These are phyloP conservation scores for Phytopythium sindhum DNA, from an alignment of 352 stramenopile species.

Conservation along the genomic window DNA sequence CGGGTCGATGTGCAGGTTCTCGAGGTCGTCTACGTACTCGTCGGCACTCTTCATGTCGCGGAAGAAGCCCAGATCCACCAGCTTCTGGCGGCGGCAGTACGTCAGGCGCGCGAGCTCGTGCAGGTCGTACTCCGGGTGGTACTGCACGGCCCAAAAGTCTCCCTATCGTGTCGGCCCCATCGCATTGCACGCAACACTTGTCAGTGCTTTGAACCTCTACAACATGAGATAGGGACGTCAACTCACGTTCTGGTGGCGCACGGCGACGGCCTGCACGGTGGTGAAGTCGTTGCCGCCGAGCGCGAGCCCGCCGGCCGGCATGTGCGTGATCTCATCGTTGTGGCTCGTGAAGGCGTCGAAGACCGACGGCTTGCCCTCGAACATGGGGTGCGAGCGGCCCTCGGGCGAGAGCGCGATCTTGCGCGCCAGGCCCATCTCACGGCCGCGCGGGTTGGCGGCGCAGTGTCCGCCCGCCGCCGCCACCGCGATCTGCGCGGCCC, in stretches of 20 bases:
- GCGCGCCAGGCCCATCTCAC: conserved; percentile 73
- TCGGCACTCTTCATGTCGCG: conserved; percentile 42
- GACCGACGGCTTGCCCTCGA: conserved; percentile 72
- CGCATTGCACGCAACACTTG: background rate
- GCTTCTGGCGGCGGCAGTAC: conserved; percentile 63
- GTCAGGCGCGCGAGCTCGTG: conserved; percentile 75
- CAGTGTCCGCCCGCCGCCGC: conserved; percentile 58
- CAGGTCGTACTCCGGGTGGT: conserved; percentile 82
- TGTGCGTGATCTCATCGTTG: conserved; percentile 81
- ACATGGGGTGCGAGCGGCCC: conserved; percentile 77
- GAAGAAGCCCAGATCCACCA: conserved; percentile 67
- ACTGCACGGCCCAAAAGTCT: conserved; percentile 84
- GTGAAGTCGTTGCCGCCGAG: conserved; percentile 72
- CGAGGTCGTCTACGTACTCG: conserved; percentile 45
- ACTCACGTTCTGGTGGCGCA: conserved; percentile 46
- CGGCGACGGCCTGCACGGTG: conserved; percentile 63
- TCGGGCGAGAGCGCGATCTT: conserved; percentile 77
- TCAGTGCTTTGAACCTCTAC: background rate
- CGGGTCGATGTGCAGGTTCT: conserved; percentile 50
- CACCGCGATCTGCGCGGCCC: conserved; percentile 77
- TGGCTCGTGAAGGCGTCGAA: conserved; percentile 83
- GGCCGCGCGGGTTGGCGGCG: conserved; percentile 57
- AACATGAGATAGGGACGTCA: background rate
- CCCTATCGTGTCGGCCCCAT: conserved; percentile 18
- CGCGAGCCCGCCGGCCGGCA: conserved; percentile 50